A percentile compares a stretch with the other conserved stretches of the same genome.
Conservation (phyloP, 1,284 basidiomycete species). For the Ganoderma multipileum region DNA sequence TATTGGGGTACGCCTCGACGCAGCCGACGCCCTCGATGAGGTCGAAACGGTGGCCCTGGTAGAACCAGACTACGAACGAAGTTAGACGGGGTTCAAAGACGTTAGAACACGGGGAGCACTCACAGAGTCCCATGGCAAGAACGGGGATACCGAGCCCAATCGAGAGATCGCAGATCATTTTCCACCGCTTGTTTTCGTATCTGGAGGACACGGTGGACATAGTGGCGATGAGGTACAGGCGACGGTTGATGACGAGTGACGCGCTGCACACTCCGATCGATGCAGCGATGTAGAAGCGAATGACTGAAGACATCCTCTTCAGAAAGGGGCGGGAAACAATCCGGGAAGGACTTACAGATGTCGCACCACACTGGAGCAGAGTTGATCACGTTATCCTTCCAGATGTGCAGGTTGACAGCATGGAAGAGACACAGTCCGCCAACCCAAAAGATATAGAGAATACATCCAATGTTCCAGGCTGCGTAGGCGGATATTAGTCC, state of each 20-base stretch:
- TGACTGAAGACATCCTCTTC: constrained; percentile 37
- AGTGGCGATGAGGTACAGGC: constrained; percentile 53
- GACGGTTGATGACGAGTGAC: constrained; percentile 54
- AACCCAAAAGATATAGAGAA: constrained; percentile 69
- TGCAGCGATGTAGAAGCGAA: constrained; percentile 43
- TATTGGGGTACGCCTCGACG: constrained; percentile 47
- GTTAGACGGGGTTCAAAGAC: background rate
- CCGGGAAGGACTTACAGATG: constrained; percentile 58
- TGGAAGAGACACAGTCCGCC: constrained; percentile 58
- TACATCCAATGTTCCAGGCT: constrained; percentile 60
- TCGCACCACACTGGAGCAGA: constrained; percentile 77
- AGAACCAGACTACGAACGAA: constrained; percentile 20
- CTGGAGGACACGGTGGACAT: constrained; percentile 35
- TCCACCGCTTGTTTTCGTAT: constrained; percentile 40
- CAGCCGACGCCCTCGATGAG: constrained; percentile 56
- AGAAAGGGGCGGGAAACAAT: background rate
- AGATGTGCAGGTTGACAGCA: constrained; percentile 70
- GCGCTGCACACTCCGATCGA: constrained; percentile 49
- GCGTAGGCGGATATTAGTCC: background rate
- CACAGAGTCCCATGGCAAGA: constrained; percentile 44
- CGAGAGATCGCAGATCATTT: constrained; percentile 43
- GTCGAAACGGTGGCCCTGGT: constrained; percentile 53
- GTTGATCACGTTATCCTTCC: constrained; percentile 64
- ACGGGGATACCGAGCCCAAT: constrained; percentile 47
- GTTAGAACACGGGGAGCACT: constrained; percentile 23